Evolutionary conservation across 2,329 filamentous ascomycete genomes (phyloP), one percentile per base, ranked within the genome.

Genomic region (Colletotrichum gloeosporioides): DNA sequence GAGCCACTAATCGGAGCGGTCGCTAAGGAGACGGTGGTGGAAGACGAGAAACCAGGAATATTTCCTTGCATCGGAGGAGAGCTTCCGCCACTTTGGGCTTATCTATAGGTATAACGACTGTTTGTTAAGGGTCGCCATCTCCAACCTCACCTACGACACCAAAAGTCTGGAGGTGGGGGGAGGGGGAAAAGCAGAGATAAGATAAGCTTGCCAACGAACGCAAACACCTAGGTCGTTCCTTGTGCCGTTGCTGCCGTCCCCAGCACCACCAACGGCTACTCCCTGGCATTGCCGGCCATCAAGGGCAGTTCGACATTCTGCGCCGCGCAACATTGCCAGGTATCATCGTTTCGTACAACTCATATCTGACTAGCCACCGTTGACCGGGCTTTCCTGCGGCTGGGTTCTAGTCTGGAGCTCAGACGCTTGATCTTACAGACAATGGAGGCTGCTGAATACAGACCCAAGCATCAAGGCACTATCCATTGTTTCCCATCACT

Each of bases 91-190:
- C 63, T 55, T 36, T 44, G 36, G 49, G 63, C 73, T 72, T 67
- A 72, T 75, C 69, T 53, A 57, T 22, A 71, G 66, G 72, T 53
- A 62, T 75, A 66, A 49, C 22, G n/a, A 6, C 32, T 49, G 22
- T 22, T 74, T 71, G 49, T 32, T 66, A 39, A 75, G 69, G 66
- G 73, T 72, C 69, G 66, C 44, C 44, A 63, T 67, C 31, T 34
- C 31, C 55, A 36, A n/a, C 55, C 36, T 72, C 53, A 39, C 32
- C n/a, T 49, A 39, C 73, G 31, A 55, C 73, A 44, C 34, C 10
- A 36, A 53, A 22, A 53, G 44, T 53, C 44, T 53, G 44, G 59
- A 34, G n/a, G 73, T 66, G 36, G 39, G 25, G 59, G 36, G 62
- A n/a, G 55, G 57, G 36, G 34, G 15, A 5, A 53, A 66, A 49